These are phyloP conservation scores for Yarrowia sp. DNA, from an alignment of 805 yeast genomes.

Conservation along the genomic window DNA sequence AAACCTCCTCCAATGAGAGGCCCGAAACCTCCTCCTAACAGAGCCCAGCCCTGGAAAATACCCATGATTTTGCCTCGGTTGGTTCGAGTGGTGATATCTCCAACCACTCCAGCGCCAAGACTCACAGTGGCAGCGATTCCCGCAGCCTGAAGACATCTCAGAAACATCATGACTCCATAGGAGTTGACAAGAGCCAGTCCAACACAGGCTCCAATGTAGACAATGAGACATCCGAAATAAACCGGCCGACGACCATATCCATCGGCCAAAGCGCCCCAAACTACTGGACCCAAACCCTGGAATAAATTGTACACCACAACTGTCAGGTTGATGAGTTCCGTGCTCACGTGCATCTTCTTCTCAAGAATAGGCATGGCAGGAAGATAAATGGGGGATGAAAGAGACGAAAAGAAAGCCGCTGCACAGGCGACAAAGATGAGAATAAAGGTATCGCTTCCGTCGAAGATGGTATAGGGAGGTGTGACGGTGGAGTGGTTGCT, in stretches of 20 bases:
- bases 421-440: slow-evolving; percentile 18
- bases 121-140: slow-evolving; percentile 80
- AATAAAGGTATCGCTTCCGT: slow-evolving; percentile 57
- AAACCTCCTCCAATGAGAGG: slow-evolving; percentile 69
- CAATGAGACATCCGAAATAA: slow-evolving; percentile 60
- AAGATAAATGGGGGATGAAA: slow-evolving; percentile 79
- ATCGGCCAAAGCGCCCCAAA: slow-evolving; percentile 79
- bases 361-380: slow-evolving; percentile 73
- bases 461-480: slow-evolving; percentile 43
- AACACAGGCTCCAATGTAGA: slow-evolving; percentile 66
- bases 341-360: slow-evolving; percentile 59
- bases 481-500: neutral
- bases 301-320: slow-evolving; percentile 77
- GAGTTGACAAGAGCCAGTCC: slow-evolving; percentile 66
- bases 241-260: slow-evolving; percentile 74
- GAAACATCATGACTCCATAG: slow-evolving; percentile 65
- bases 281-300: slow-evolving; percentile 78
- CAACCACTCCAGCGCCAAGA: slow-evolving; percentile 71
- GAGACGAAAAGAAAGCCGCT: slow-evolving; percentile 55
- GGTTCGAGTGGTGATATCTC: slow-evolving; percentile 69
- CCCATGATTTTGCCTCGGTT: slow-evolving; percentile 81
- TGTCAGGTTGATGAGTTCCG: slow-evolving; percentile 67
- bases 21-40: slow-evolving; percentile 79
- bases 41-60: slow-evolving; percentile 65
- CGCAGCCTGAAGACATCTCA: slow-evolving; percentile 76